Base-by-base conservation (phyloP, 2,329 filamentous ascomycete species). In the Pseudocercospora macadamiae region DNA sequence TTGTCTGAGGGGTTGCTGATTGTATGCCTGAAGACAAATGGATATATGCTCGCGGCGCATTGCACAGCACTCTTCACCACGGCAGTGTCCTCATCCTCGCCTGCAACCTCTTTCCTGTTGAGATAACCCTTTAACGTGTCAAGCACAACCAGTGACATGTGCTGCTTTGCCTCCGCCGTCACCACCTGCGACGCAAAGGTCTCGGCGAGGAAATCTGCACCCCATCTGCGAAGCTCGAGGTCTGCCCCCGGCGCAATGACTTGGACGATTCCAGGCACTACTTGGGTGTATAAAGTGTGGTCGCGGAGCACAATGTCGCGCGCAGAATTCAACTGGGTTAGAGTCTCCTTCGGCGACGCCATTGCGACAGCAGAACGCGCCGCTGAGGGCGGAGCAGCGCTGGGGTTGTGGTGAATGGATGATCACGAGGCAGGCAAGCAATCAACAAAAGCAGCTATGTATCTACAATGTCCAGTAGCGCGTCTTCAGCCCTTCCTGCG, bases 131-230 rank as follows among this genome's bases (percentile, higher is more conserved):
- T 76, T 61, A 99, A 76, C 23, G 89, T 90, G 66, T 91, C 88
- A 70, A 99, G 78, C 59, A 96, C 90, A 66, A 88, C 87, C 77
- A 95, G 81, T 18, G 63, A 60, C 58, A 73, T 63, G 61, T 86
- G 87, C 80, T 86, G 91, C 81, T 97, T 99, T 74, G 90, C 87
- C 53, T 88, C 82, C 59, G 85, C 81, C 18, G 88, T 80, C 68
- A 97, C 82, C 19, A 89, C 86, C n/a, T 96, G 95, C 60, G 91
- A 96, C 57, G 95, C 89, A 77, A 99, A 97, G 2, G 93, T 92
- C 79, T 99, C 95, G 57, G 93, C 92, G 42, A 99, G 82, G 72
- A 99, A 99, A 62, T 97, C 93, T 63, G 93, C 89, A 23, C 93
- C 95, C 95, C 95, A 99, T 88, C 93, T 83, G 76, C 92, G 89